Base-by-base conservation (phyloP, 108 stramenopile species). In the Nannochloropsis oceanica region DNA sequence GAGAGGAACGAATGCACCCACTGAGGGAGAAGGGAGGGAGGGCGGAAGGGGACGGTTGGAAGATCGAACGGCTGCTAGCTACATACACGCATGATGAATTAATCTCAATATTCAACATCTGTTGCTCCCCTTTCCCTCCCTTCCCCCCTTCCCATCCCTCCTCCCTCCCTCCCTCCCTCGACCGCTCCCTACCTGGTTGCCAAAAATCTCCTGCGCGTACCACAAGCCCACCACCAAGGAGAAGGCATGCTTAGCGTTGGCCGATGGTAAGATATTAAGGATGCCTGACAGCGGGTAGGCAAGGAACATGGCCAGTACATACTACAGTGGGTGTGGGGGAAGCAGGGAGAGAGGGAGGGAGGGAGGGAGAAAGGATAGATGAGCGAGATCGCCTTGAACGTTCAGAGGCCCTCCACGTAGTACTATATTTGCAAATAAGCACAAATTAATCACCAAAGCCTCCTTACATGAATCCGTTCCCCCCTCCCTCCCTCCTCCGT, bases 1-100 rank as follows among this genome's bases (percentile, higher is more conserved):
- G 94, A 93, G 81, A 98, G 94, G 59, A 98, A 85, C 42, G 96
- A 95, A 89, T 98, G 97, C 82, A 98, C 96, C 96, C 97, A 98
- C 88, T 98, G 96, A n/a, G n/a, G n/a, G n/a, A n/a, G n/a, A n/a
- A n/a, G n/a, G n/a, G n/a, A n/a, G n/a, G n/a, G n/a, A n/a, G n/a
- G n/a, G n/a, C n/a, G n/a, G n/a, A n/a, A n/a, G n/a, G n/a, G n/a
- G n/a, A n/a, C n/a, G n/a, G n/a, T n/a, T n/a, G n/a, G n/a, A n/a
- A n/a, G n/a, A n/a, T n/a, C n/a, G n/a, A n/a, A n/a, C n/a, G n/a
- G n/a, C n/a, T n/a, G n/a, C n/a, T n/a, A n/a, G n/a, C n/a, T n/a
- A n/a, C n/a, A n/a, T n/a, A n/a, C n/a, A n/a, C n/a, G n/a, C n/a
- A n/a, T n/a, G n/a, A n/a, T n/a, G n/a, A n/a, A n/a, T n/a, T n/a